phyloP scores from a whole-genome alignment of 2,329 filamentous ascomycete genomes.

The Xylariaceae sp. region DNA sequence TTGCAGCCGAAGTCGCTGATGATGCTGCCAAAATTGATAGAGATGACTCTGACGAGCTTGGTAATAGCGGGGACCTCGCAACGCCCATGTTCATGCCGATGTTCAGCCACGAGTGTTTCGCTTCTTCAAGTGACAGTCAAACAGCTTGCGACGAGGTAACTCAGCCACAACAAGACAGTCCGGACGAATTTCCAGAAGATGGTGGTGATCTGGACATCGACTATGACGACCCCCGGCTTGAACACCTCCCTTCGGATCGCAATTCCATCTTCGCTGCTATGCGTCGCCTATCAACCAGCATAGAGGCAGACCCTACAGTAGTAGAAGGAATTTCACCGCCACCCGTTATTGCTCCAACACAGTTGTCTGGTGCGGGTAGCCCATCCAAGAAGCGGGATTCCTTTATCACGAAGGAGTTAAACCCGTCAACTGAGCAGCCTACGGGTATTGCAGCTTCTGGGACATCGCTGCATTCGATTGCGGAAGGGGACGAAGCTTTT shows the following conservation, averaged over 20 bases:
- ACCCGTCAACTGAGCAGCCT: constrained; percentile 3
- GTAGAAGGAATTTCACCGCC: constrained; percentile 29
- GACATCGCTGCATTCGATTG: constrained; percentile 34
- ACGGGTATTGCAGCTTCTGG: constrained; percentile 12
- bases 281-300: constrained; percentile 38
- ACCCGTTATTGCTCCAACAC: constrained; percentile 19
- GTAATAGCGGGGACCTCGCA: constrained; percentile 21
- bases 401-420: constrained; percentile 3
- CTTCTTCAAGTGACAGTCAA: constrained; percentile 19
- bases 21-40: constrained; percentile 47
- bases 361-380: neutral
- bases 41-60: constrained; percentile 22
- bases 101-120: constrained; percentile 39
- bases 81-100: too few relatives aligned
- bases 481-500: constrained; percentile 32
- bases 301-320: constrained; percentile 37
- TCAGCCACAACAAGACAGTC: constrained; percentile 1
- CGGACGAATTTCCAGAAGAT: neutral
- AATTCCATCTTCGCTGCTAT: constrained; percentile 40
- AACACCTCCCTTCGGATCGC: constrained; percentile 40
- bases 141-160: neutral
- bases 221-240: constrained; percentile 38
- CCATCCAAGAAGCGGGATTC: neutral
- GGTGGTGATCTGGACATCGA: constrained; percentile 28
- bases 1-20: constrained; percentile 53